Evolutionary conservation across 2,329 filamentous ascomycete species (phyloP).

Genomic region (Penicillium sp.): DNA sequence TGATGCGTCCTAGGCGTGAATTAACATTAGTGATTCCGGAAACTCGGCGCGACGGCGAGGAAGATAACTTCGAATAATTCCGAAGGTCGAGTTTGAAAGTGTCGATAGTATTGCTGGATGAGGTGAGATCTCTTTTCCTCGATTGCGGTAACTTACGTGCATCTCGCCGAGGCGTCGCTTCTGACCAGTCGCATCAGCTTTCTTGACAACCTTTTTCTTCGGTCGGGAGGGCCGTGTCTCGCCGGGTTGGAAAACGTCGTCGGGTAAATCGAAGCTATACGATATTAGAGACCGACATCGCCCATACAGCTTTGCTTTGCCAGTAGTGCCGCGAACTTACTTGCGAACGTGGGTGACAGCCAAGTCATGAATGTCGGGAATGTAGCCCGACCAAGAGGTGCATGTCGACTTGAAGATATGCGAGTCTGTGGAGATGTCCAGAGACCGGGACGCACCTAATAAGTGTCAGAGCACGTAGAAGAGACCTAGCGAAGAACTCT

Average conservation of each 20-base stretch:
- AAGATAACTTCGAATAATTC: constrained; percentile 8
- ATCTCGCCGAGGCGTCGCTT: constrained; percentile 37
- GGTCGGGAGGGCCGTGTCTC: constrained; percentile 62
- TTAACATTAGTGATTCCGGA: constrained; percentile 29
- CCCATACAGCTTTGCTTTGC: background rate
- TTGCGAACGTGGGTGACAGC: constrained; percentile 79
- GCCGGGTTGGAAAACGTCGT: constrained; percentile 77
- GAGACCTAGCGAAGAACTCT: too few species aligned
- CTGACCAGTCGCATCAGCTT: constrained; percentile 29
- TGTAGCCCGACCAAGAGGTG: constrained; percentile 67
- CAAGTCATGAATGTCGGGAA: constrained; percentile 69
- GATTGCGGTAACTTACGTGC: constrained; percentile 37
- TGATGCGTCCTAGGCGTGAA: constrained; percentile 1
- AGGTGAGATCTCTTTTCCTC: constrained; percentile 20
- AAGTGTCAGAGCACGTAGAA: background rate
- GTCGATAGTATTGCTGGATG: constrained; percentile 19
- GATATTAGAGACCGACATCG: constrained; percentile 3
- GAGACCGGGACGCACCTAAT: constrained; percentile 41
- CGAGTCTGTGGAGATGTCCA: constrained; percentile 65
- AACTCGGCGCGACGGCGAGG: constrained; percentile 16
- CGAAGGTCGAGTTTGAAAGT: constrained; percentile 17
- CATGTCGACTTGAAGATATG: constrained; percentile 82
- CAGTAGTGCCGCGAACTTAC: constrained; percentile 48
- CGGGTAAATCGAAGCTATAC: constrained; percentile 72
- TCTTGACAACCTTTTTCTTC: constrained; percentile 48